phyloP scores from a whole-genome alignment of 495 filamentous ascomycete genomes.

The Talaromyces nanjingensis region DNA sequence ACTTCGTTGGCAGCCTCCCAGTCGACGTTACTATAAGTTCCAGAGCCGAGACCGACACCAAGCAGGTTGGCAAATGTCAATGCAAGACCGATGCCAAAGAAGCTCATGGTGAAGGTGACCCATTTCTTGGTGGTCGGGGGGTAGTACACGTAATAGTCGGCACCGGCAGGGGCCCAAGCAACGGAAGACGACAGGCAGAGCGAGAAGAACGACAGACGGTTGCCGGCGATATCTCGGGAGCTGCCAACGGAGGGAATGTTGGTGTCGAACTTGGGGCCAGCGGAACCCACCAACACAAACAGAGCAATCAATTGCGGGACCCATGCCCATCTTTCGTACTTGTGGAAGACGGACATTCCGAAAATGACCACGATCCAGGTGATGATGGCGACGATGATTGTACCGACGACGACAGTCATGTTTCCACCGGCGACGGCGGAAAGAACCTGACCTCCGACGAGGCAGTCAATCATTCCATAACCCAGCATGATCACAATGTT shows the following conservation, averaged over 20 bases:
- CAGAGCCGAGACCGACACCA: conserved; percentile 65
- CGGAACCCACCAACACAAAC: conserved; percentile 60
- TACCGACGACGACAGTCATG: conserved; percentile 60
- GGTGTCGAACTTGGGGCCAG: conserved; percentile 59
- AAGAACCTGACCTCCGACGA: conserved; percentile 48
- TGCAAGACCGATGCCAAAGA: conserved; percentile 40
- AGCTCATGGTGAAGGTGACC: conserved; percentile 39
- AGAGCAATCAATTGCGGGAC: conserved; percentile 60
- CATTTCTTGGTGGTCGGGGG: conserved; percentile 40
- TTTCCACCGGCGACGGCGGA: conserved; percentile 49
- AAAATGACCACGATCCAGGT: conserved; percentile 62
- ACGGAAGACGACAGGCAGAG: conserved; percentile 50
- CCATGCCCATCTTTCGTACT: conserved; percentile 62
- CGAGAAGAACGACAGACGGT: conserved; percentile 59
- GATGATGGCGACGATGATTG: conserved; percentile 56
- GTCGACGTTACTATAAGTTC: conserved; percentile 40
- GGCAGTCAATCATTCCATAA: conserved; percentile 57
- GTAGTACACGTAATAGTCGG: conserved; percentile 54
- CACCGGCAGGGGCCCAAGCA: conserved; percentile 44
- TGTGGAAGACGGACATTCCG: conserved; percentile 66
- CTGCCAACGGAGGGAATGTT: conserved; percentile 30
- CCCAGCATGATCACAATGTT: conserved; percentile 67
- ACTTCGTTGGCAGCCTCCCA: conserved; percentile 50
- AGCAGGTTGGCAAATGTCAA: conserved; percentile 55
- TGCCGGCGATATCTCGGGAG: conserved; percentile 39